phyloP scores from a whole-genome alignment of 768 basidiomycete species.

The Auricularia heimuer region DNA sequence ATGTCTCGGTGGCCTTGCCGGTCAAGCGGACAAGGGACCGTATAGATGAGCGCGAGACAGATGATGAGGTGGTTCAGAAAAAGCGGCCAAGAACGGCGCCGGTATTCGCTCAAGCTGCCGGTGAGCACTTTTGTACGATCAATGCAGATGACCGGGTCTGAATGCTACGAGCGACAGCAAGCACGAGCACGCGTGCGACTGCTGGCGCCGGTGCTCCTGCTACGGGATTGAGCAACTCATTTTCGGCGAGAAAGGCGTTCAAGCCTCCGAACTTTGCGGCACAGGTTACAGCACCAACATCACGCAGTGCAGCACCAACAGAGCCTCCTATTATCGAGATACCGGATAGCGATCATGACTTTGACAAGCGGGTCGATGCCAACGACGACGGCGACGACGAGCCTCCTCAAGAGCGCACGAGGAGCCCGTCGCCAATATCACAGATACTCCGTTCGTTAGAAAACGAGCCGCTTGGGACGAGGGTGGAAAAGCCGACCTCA shows the following conservation, averaged over 20 bases:
- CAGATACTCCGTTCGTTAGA: neutral
- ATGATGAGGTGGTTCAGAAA: neutral
- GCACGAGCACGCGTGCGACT: neutral
- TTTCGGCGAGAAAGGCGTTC: conserved; percentile 25
- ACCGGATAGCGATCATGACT: neutral
- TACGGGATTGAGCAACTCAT: neutral
- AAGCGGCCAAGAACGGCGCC: neutral
- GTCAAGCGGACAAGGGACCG: neutral
- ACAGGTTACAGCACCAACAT: conserved; percentile 4
- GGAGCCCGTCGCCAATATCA: neutral
- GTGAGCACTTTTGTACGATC: neutral
- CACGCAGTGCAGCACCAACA: neutral
- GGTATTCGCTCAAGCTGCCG: neutral
- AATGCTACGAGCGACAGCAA: neutral
- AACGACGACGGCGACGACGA: neutral
- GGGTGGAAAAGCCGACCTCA: neutral
- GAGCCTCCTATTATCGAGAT: neutral
- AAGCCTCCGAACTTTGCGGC: conserved; percentile 27
- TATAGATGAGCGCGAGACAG: neutral
- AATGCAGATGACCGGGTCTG: no score
- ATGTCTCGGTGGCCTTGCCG: neutral
- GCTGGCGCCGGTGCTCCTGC: neutral
- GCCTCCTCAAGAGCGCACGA: neutral
- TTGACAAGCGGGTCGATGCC: neutral
- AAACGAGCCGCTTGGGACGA: neutral